Base-by-base conservation (phyloP, 2,329 filamentous ascomycete species). In the Cladosporium velox region DNA sequence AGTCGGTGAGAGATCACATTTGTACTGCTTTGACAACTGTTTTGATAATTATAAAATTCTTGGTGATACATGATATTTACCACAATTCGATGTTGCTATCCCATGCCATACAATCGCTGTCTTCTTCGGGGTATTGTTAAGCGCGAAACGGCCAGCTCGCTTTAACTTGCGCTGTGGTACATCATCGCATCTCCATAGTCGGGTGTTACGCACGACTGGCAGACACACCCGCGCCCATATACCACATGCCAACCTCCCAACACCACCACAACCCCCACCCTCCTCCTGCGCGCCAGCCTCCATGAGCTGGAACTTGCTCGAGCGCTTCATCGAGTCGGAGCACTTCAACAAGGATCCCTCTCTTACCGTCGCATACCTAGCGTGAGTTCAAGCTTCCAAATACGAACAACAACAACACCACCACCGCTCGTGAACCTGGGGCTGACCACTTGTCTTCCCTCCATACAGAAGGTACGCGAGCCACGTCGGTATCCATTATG, bases 331-430 rank as follows among this genome's bases (percentile, higher is more conserved):
- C 84, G 91, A 94, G 86, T 93, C 90, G 83, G 91, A 95, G 85
- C 91, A 95, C 84, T 95, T 95, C 86, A 94, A 93, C 84, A 90
- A 91, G 82, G 90, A 94, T 81, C 91, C 92, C 70, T 94, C 93
- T 79, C 88, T 95, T 79, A 90, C 91, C 68, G 91, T 95, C 77
- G 92, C 91, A 71, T 95, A 95, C 81, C 88, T 95, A 76, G 91
- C 91, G 91, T 94, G 84, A 86, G 89, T 44, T 35, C 35, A 30
- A 21, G 12, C 57, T 28, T 21, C 30, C 55, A 41, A 41, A 58
- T 34, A n/a, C 32, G 15, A 12, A 34, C 52, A 55, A 30, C 10
- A 12, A 34, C 32, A 34, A 10, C 34, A 35, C 2, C 34, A 14
- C 34, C 34, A 14, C 34, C 34, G 2, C 34, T 28, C 18, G 30